Evolutionary conservation across 768 basidiomycete species (phyloP).

Genomic region (Saitozyma podzolica): DNA sequence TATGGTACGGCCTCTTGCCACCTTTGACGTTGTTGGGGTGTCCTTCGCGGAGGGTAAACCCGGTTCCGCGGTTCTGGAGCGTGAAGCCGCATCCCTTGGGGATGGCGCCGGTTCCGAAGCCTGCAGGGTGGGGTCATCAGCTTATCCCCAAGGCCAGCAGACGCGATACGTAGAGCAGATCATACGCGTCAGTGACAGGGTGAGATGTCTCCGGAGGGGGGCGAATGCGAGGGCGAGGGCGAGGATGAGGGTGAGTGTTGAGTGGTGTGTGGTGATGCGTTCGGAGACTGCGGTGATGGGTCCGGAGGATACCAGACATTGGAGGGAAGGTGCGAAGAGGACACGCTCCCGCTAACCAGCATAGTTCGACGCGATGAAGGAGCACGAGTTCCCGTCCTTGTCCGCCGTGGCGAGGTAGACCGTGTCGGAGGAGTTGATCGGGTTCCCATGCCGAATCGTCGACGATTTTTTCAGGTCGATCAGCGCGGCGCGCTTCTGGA

Average conservation of each 20-base stretch:
- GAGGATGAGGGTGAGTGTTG: not conserved
- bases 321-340: not conserved
- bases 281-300: not conserved
- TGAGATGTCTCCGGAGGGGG: too few relatives aligned
- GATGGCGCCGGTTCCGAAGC: conserved; percentile 87
- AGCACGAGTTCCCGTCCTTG: conserved; percentile 55
- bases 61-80: conserved; percentile 87
- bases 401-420: conserved; percentile 85
- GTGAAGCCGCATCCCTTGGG: conserved; percentile 96
- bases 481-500: conserved; percentile 72
- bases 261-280: not conserved
- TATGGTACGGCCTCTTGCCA: conserved; percentile 86
- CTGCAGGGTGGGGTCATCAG: conserved; percentile 37
- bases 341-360: conserved; percentile 32
- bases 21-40: conserved; percentile 86
- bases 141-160: too few relatives aligned
- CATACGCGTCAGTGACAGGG: too few relatives aligned
- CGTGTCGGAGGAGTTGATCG: conserved; percentile 82
- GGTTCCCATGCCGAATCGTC: conserved; percentile 71
- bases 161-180: too few relatives aligned
- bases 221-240: not conserved
- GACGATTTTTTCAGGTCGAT: conserved; percentile 74
- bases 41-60: conserved; percentile 73
- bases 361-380: conserved; percentile 52
- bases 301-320: not conserved